Base-by-base conservation (phyloP, 805 yeast species). In the Candida dajiaensis region DNA sequence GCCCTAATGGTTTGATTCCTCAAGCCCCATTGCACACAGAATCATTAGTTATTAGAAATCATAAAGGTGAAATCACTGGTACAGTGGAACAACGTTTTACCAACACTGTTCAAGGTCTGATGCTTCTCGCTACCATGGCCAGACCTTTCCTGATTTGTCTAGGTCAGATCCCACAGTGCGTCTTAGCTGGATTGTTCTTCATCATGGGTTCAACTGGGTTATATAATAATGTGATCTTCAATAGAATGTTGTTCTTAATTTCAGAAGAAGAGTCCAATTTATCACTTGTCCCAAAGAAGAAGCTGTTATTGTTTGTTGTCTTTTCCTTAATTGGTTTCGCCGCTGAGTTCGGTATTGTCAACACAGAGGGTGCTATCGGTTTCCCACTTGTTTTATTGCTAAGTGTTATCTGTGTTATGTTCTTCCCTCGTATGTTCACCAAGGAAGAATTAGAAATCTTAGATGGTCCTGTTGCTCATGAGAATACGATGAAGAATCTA, bases 1-100 rank as follows among this genome's bases (percentile, higher is more conserved):
- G 97, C 2, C 98, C 98, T 0, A 94, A 94, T 65, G 99, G 99
- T 0, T 71, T 92, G 28, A 92, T 92, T 39, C 99, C 99, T 1
- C 99, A 92, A 64, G 98, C 99, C 0, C 98, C 98, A 2, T 62
- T 94, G 31, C 99, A 92, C 57, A 89, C 98, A 0, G 77, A 76
- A 38, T 79, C 96, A 0, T 66, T 92, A 26, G 76, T 88, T 38
- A 80, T 85, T 6, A 61, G 63, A 10, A 68, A 69, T 13, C 50
- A 47, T 26, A 26, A 47, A 15, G 48, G 58, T 18, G 47, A 50
- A 8, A 52, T 57, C 12, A 49, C 46, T 8, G 57, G 58, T 4
- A 89, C 90, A 10, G 95, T 94, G 4, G 99, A 92, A 60, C 99
- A 92, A 62, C 66, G 99, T 39, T 71, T 89, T 43, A 83, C 95